These are phyloP conservation scores for Yamadazyma triangularis DNA, from an alignment of 1,139 yeast genomes.

Conservation along the genomic window DNA sequence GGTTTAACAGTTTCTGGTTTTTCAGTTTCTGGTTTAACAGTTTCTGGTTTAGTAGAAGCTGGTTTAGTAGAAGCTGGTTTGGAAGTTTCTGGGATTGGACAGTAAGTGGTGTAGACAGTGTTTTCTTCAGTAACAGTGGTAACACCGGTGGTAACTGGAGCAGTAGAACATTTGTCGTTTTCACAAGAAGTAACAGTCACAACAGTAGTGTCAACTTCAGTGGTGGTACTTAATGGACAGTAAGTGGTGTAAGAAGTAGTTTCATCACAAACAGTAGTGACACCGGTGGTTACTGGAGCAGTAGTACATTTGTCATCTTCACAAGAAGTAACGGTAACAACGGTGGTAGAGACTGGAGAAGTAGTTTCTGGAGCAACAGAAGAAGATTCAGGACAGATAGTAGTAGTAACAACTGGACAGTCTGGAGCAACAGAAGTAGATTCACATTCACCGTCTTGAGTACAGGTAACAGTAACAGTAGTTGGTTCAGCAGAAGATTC, in stretches of 20 bases:
- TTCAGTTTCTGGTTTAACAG: slow-evolving; percentile 4
- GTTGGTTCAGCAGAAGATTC: slow-evolving; percentile 9
- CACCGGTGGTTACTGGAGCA: slow-evolving; percentile 20
- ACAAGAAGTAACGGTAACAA: slow-evolving; percentile 36
- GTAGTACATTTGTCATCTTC: slow-evolving; percentile 27
- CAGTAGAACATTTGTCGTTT: slow-evolving; percentile 25
- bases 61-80: slow-evolving; percentile 2
- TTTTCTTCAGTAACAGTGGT: slow-evolving; percentile 25
- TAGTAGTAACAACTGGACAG: background rate
- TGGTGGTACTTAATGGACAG: slow-evolving; percentile 22
- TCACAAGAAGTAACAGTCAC: slow-evolving; percentile 50
- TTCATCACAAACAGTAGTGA: slow-evolving; percentile 18
- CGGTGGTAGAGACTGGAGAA: slow-evolving; percentile 5
- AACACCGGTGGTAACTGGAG: slow-evolving; percentile 34
- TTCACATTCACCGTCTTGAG: background rate
- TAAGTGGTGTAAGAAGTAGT: slow-evolving; percentile 30
- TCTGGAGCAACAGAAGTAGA: slow-evolving; percentile 6
- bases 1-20: slow-evolving; percentile 3
- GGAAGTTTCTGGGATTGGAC: slow-evolving; percentile 27
- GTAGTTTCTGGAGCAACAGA: slow-evolving; percentile 6
- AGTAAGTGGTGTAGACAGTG: slow-evolving; percentile 45
- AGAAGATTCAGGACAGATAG: slow-evolving; percentile 4
- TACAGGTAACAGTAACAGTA: slow-evolving; percentile 5
- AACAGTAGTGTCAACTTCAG: slow-evolving; percentile 18
- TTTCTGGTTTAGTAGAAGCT: slow-evolving; percentile 5